Evolutionary conservation across 2,329 filamentous ascomycete species (phyloP).

Genomic region (Colletotrichum navitas): DNA sequence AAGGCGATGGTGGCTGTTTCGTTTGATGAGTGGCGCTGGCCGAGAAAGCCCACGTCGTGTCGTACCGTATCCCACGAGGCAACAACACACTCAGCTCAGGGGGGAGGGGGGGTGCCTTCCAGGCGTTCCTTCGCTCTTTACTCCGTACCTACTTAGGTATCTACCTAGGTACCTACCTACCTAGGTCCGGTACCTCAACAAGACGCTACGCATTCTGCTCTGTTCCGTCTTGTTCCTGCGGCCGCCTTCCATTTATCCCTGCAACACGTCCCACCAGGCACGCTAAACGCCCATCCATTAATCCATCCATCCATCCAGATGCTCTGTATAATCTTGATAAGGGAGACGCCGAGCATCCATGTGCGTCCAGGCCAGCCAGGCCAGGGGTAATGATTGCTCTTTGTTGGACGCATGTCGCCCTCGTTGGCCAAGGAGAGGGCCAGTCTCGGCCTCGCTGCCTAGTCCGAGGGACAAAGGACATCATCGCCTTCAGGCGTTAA

Average conservation of each 20-base stretch:
- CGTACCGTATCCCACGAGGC: conserved; percentile 11
- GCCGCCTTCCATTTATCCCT: no score
- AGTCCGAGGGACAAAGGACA: conserved; percentile 32
- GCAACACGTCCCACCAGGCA: neutral
- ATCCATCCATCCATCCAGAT: neutral
- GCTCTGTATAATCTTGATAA: neutral
- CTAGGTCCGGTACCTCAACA: no score
- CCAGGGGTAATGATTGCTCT: conserved; percentile 3
- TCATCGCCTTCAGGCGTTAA: neutral
- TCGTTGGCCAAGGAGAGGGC: neutral
- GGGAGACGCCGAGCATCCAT: neutral
- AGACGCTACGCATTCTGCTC: no score
- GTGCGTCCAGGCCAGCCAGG: no score
- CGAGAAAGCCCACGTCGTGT: conserved; percentile 13
- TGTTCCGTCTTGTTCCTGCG: no score
- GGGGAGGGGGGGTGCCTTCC: no score
- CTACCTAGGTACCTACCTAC: no score
- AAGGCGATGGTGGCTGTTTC: neutral
- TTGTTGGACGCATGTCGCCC: neutral
- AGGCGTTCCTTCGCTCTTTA: no score
- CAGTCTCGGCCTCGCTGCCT: conserved; percentile 26
- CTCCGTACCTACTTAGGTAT: no score
- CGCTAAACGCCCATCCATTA: neutral
- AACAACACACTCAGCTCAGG: neutral
- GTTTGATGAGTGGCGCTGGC: conserved; percentile 31